These are phyloP conservation scores for Amborella trichopoda DNA, from an alignment of 164 flowering plant species.

Conservation along the genomic window DNA sequence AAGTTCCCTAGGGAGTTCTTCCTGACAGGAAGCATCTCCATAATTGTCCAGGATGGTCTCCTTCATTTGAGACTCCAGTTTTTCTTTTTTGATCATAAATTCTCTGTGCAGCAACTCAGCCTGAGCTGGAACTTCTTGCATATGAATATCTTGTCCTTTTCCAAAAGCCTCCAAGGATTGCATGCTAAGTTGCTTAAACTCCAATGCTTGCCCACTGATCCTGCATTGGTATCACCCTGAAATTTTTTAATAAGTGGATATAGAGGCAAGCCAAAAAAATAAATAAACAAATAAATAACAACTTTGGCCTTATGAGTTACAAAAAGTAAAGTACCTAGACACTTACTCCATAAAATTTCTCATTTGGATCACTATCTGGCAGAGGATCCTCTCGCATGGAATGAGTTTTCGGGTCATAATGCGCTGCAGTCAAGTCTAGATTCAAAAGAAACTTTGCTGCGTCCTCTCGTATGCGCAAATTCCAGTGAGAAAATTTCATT, in stretches of 20 bases:
- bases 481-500: conserved; percentile 53
- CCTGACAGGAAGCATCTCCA: conserved; percentile 70
- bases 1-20: conserved; percentile 31
- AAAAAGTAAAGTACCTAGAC: neutral
- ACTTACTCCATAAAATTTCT: conserved; percentile 27
- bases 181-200: conserved; percentile 58
- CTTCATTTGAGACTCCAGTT: conserved; percentile 31
- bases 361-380: conserved; percentile 51
- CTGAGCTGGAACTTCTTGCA: conserved; percentile 86
- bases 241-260: too few species aligned
- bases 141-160: conserved; percentile 80
- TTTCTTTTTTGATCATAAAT: conserved; percentile 23
- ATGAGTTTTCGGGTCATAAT: conserved; percentile 57
- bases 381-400: too few species aligned
- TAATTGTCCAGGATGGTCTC: conserved; percentile 76
- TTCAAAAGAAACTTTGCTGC: conserved; percentile 54
- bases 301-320: too few species aligned
- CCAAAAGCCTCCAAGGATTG: conserved; percentile 81
- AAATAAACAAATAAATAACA: too few species aligned
- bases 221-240: conserved; percentile 65
- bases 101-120: conserved; percentile 59
- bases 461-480: too few species aligned
- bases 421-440: conserved; percentile 51
- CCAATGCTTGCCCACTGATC: conserved; percentile 68
- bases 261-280: too few species aligned